Percentiles rank a stretch among this genome's conserved stretches.
Conservation (phyloP, 495 filamentous ascomycete species). For the Penicillium lagena region DNA sequence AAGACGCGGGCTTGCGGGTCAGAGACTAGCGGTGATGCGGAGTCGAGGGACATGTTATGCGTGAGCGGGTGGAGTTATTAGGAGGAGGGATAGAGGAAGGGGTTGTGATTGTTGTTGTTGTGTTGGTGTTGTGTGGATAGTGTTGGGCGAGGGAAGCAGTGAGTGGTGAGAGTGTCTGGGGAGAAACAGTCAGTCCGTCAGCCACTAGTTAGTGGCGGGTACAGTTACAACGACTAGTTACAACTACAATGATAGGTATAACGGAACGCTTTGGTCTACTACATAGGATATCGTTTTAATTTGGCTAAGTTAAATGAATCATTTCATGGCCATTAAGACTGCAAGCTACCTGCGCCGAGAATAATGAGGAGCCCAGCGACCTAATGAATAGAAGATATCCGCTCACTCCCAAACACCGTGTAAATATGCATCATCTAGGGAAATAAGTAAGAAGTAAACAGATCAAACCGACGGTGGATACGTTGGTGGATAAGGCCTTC, state of each 20-base stretch:
- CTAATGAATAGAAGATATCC: neutral
- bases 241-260: too few relatives aligned
- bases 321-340: too few relatives aligned
- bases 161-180: neutral
- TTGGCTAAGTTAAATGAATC: too few relatives aligned
- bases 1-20: constrained; percentile 76
- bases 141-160: constrained; percentile 2
- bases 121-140: neutral
- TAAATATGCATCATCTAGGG: constrained; percentile 6
- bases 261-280: too few relatives aligned
- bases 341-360: too few relatives aligned
- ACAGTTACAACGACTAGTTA: too few relatives aligned
- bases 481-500: constrained; percentile 13
- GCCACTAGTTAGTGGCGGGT: too few relatives aligned
- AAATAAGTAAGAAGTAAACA: neutral
- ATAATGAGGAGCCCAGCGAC: neutral
- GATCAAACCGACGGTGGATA: constrained; percentile 3
- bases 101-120: neutral
- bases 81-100: neutral
- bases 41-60: constrained; percentile 67
- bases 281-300: too few relatives aligned
- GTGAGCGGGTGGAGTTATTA: neutral
- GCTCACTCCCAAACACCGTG: constrained; percentile 3
- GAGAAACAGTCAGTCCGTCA: too few relatives aligned
- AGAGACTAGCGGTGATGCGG: constrained; percentile 58